Base-by-base conservation (phyloP, 805 yeast species). In the Isabelozyma heimii region DNA sequence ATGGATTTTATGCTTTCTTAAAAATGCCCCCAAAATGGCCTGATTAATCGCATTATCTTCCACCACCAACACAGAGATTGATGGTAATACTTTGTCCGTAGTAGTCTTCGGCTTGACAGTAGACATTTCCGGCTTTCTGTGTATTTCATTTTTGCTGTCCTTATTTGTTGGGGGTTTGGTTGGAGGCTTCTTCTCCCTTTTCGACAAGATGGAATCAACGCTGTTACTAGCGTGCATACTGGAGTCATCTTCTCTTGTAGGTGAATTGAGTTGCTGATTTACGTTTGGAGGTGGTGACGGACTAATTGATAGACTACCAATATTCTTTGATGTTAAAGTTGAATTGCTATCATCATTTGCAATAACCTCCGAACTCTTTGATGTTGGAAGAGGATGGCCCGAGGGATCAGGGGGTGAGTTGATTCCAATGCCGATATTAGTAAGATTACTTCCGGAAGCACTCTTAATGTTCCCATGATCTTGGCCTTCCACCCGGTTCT, bases 21-120 rank as follows among this genome's bases (percentile, higher is more conserved):
- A 74, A 59, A 91, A 92, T 13, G 95, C 88, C 14, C 91, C 94
- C 64, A 94, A 75, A 76, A 94, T 91, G 44, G 89, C 87, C 69
- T 89, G 95, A 68, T 94, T 94, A 60, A 94, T 91, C 37, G 91
- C 85, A 67, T 94, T 94, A 74, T 94, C 99, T 66, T 94, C 99
- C 8, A 94, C 99, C 39, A 94, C 91, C 46, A 94, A 70, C 1
- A 94, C 97, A 40, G 90, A 89, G 40, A 94, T 85, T 52, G 90
- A 88, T 0, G 97, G 97, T 15, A 92, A 76, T 16, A 94, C 91
- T 47, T 83, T 85, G 15, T 79, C 80, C 5, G 80, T 70, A 9
- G 80, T 47, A 17, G 55, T 50, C 15, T 48, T 53, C 20, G 27
- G 30, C 30, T 33, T 37, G 8, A 20, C 40, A 13, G 17, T n/a